These are phyloP conservation scores for Verticillium tricorpus DNA, from an alignment of 2,329 filamentous ascomycete genomes.

Conservation along the genomic window DNA sequence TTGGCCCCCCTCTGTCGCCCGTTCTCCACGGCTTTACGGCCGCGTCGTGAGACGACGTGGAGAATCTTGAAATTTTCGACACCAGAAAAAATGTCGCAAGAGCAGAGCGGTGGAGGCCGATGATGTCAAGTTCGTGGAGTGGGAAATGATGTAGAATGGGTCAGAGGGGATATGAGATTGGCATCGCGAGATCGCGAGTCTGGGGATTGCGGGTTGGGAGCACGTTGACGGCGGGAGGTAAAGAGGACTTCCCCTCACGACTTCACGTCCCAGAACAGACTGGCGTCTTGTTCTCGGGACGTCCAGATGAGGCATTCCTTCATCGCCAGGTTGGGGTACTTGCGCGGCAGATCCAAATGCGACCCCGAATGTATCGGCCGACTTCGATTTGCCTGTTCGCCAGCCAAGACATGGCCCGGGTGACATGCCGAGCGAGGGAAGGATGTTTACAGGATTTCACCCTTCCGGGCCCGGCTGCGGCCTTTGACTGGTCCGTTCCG, in stretches of 20 bases:
- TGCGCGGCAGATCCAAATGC: neutral
- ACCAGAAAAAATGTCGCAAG: neutral
- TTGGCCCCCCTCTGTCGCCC: neutral
- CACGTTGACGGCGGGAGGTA: neutral
- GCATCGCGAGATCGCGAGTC: neutral
- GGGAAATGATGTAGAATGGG: neutral
- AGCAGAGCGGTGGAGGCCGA: neutral
- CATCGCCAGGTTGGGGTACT: neutral
- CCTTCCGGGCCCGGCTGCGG: neutral
- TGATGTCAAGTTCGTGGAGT: neutral
- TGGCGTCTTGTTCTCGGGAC: neutral
- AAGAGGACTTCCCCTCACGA: neutral
- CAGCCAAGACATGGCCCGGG: neutral
- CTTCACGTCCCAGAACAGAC: neutral
- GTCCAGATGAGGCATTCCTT: neutral
- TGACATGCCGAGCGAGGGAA: neutral
- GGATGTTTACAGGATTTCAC: neutral
- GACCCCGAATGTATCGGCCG: neutral
- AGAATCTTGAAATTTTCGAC: neutral
- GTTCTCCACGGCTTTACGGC: neutral
- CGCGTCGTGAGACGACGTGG: neutral
- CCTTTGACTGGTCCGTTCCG: neutral
- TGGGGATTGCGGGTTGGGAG: neutral
- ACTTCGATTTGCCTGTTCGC: neutral
- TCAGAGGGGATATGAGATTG: neutral